Base-by-base conservation (phyloP, 2,329 filamentous ascomycete genomes). In the Acrocalymma vagum region DNA sequence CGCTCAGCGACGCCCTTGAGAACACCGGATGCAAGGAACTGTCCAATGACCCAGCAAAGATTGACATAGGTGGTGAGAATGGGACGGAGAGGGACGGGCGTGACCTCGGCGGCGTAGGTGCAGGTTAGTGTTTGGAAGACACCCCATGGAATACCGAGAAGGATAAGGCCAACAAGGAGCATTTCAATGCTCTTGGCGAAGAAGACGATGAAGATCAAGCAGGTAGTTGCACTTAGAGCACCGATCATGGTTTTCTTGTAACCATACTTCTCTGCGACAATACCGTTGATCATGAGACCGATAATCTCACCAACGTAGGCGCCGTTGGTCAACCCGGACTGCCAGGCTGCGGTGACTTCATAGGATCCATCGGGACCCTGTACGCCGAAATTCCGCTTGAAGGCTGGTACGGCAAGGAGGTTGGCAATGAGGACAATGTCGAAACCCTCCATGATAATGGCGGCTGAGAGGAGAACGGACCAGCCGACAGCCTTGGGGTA, bases 361-460 rank as follows among this genome's bases (percentile, higher is more conserved):
- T 69, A 75, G 9, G 54, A 48, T 6, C 69, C 72, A 29, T 74
- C 58, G 3, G 64, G 40, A 17, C 65, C 48, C 23, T 60, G 65
- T 6, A 62, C 58, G 21, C 75, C 75, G 39, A 72, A 78, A 38
- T 60, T 62, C 31, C 56, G 46, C 46, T 76, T 72, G 67, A 78
- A 78, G 8, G 69, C 65, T 5, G 70, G 71, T 11, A 74, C 73
- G 20, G 65, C 74, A 48, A 82, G 90, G 57, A 94, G 88, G 68
- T 90, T 91, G 73, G 86, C 88, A 63, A 93, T 85, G 45, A 95
- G 76, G 57, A 82, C 84, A 45, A 93, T 79, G 67, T 95, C 90
- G 73, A 91, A 95, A 6, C 89, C 90, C 69, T 95, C 90, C 91
- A 96, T 96, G 58, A 84, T 84, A 64, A 95, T 94, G 65, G 87